Percentiles rank a stretch among this genome's conserved stretches.
These are phyloP conservation scores for Geotrichum bryndzae DNA, from an alignment of 1,139 yeast genomes.

Conservation along the genomic window DNA sequence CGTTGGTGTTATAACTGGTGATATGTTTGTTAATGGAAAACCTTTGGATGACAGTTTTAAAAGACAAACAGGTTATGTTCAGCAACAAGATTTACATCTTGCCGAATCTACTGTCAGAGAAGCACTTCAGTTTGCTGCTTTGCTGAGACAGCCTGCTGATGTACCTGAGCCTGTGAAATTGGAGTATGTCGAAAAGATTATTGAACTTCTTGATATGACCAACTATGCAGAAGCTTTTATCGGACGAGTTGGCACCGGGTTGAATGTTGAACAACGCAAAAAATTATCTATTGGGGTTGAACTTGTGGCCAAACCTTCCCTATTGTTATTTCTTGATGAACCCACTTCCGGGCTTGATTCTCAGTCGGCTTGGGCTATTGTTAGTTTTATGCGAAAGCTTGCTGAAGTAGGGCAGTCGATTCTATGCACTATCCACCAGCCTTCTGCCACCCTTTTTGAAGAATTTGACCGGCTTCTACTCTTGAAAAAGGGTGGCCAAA, in stretches of 20 bases:
- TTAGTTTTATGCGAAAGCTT: conserved; percentile 48
- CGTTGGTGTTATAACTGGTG: conserved; percentile 55
- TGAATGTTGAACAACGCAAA: conserved; percentile 78
- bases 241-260: conserved; percentile 60
- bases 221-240: conserved; percentile 55
- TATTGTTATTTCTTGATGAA: conserved; percentile 74
- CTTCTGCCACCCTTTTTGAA: conserved; percentile 65
- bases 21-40: conserved; percentile 53
- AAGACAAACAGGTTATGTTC: conserved; percentile 57
- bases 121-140: conserved; percentile 53
- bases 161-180: conserved; percentile 45
- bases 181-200: conserved; percentile 52
- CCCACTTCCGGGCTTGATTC: conserved; percentile 90
- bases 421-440: conserved; percentile 73
- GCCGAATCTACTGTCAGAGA: conserved; percentile 53
- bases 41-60: conserved; percentile 47
- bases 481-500: conserved; percentile 64
- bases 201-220: conserved; percentile 49
- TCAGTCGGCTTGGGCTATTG: conserved; percentile 71
- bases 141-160: conserved; percentile 47
- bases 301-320: conserved; percentile 74
- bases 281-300: conserved; percentile 82
- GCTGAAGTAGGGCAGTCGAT: conserved; percentile 76
- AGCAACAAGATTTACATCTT: conserved; percentile 57
- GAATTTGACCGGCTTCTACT: conserved; percentile 68